Base-by-base conservation (phyloP, 108 stramenopile genomes). In the Licmophora abbreviata region DNA sequence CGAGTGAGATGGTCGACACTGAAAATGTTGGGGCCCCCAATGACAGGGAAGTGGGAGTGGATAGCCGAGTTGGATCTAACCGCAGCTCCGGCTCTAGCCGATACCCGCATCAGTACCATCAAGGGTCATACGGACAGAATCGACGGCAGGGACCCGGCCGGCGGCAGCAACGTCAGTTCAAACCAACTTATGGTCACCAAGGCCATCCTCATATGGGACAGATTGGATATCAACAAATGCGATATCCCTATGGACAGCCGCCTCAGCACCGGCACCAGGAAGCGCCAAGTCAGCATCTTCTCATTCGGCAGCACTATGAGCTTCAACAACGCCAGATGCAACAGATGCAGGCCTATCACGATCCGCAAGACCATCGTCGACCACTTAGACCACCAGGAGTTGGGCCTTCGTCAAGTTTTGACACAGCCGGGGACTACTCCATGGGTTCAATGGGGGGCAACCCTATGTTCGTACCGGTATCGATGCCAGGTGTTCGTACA, bases 261-360 rank as follows among this genome's bases (percentile, higher is more conserved):
- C 48, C 30, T 6, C 48, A 50, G 11, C 24, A n/a, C 29, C n/a
- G 29, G 3, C 17, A 31, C 30, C 22, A 15, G 30, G 12, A 9
- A 32, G 22, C 28, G 17, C 18, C 15, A 32, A n/a, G 15, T 17
- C 15, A n/a, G 18, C 48, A 50, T 15, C 22, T 18, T 3, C 30
- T 29, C 3, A 27, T 50, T 3, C 29, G 10, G 8, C 48, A 18
- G 29, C 48, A 50, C 15, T 17, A 32, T 31, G 22, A 50, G 33
- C 29, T 31, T 20, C 48, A 50, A 8, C 48, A 50, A 32, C 59
- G 1, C 25, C 48, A 5, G 58, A 50, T 11, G 44, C 30, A 7
- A 27, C 33, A 33, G 55, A 37, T 52, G 56, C 63, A 5, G 20
- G 35, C 30, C 27, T 29, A 22, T 28, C 51, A 62, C 3, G 40